Evolutionary conservation across 1,284 basidiomycete genomes (phyloP).

Genomic region (Ceratobasidium sp.): DNA sequence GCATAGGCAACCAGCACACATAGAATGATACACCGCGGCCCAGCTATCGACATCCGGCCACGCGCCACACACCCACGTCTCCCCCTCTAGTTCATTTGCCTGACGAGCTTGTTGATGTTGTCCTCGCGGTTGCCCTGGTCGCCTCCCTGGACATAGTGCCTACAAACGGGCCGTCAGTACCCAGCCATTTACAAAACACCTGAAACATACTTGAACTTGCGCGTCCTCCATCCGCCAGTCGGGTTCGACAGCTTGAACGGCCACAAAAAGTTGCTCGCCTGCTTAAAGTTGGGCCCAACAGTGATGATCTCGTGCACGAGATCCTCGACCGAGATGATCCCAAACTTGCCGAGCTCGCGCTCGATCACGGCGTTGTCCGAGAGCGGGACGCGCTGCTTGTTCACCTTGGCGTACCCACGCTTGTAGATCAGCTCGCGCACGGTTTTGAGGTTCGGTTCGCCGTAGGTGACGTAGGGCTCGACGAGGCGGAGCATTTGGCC

Average conservation of each 20-base stretch:
- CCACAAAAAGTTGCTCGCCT: slow-evolving; percentile 96
- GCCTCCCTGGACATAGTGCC: slow-evolving; percentile 89
- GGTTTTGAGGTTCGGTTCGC: slow-evolving; percentile 95
- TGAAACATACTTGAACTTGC: slow-evolving; percentile 82
- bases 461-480: slow-evolving; percentile 97
- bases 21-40: slow-evolving; percentile 41
- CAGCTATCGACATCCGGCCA: slow-evolving; percentile 27
- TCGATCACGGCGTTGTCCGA: slow-evolving; percentile 96
- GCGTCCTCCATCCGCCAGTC: slow-evolving; percentile 94
- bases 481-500: slow-evolving; percentile 98
- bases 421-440: slow-evolving; percentile 99
- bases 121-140: slow-evolving; percentile 96
- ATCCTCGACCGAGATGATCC: slow-evolving; percentile 98
- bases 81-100: slow-evolving; percentile 89
- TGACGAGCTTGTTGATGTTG: slow-evolving; percentile 97
- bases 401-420: slow-evolving; percentile 98
- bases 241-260: slow-evolving; percentile 99
- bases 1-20: slow-evolving; percentile 39
- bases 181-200: slow-evolving; percentile 47
- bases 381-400: slow-evolving; percentile 97
- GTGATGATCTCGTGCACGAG: slow-evolving; percentile 98
- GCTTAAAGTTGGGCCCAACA: slow-evolving; percentile 97
- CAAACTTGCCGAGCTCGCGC: slow-evolving; percentile 89
- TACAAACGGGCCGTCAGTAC: slow-evolving; percentile 9
- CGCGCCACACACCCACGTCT: slow-evolving; percentile 15